Percentiles rank a stretch among this genome's conserved stretches.
Evolutionary conservation across 805 yeast species (phyloP).

Genomic region (Komagataella phaffii): DNA sequence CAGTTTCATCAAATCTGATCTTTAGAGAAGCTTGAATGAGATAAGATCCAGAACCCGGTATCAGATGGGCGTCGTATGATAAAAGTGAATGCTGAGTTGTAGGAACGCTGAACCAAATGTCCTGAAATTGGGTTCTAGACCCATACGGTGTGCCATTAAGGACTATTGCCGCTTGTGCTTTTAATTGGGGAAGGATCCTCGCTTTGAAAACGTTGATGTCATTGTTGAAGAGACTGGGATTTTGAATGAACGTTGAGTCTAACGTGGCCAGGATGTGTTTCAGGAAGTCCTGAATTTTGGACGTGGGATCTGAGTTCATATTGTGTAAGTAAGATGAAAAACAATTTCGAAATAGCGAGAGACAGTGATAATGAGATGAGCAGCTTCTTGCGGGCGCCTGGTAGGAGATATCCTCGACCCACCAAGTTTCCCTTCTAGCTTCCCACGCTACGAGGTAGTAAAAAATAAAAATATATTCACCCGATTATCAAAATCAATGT

Average conservation of each 20-base stretch:
- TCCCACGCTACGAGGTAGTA: neutral
- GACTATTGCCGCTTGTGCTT: conserved; percentile 37
- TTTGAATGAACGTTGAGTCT: conserved; percentile 2
- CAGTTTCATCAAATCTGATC: conserved; percentile 67
- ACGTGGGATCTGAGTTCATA: neutral
- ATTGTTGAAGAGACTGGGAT: conserved; percentile 3
- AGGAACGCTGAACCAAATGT: conserved; percentile 44
- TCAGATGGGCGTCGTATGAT: conserved; percentile 52
- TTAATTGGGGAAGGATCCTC: conserved; percentile 29
- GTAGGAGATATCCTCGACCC: neutral
- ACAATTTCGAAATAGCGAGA: neutral
- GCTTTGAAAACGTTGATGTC: conserved; percentile 7
- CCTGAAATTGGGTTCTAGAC: conserved; percentile 38
- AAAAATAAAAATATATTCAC: no score
- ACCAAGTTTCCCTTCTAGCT: neutral
- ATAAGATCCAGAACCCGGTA: conserved; percentile 42
- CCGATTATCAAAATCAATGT: neutral
- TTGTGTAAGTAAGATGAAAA: neutral
- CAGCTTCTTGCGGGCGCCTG: neutral
- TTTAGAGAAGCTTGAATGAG: conserved; percentile 37
- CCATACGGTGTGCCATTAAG: conserved; percentile 46
- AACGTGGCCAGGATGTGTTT: conserved; percentile 3
- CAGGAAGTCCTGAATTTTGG: conserved; percentile 5
- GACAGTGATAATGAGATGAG: neutral
- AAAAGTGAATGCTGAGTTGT: conserved; percentile 47